Base-by-base conservation (phyloP, 192 early-diverging fungal species). In the Podila minutissima region DNA sequence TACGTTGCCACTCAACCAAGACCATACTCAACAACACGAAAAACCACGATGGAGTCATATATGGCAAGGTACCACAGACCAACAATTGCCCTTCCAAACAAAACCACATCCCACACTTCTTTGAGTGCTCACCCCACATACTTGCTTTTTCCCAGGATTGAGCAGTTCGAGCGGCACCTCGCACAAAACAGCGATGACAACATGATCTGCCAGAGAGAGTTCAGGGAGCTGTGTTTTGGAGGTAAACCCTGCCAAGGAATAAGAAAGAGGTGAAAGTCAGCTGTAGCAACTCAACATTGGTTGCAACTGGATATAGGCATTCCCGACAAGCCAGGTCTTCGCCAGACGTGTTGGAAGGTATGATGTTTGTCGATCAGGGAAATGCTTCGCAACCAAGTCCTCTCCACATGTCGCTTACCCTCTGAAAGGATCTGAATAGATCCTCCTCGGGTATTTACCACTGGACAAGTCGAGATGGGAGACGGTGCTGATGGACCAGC, bases 341-440 rank as follows among this genome's bases (percentile, higher is more conserved):
- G 91, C 62, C 83, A 87, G 46, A 83, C 66, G 50, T 88, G 86
- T 50, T 94, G 92, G 92, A 94, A 91, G 85, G 87, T 93, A 57
- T 11, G 7, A 28, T 26, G 41, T 17, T 1, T 29, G 3, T 29
- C 3, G 29, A 29, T 29, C 3, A 29, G 29, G 29, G 29, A 29
- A 29, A 29, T 29, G 29, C 29, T 29, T 29, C 29, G 29, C 29
- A 2, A 29, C 29, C 1, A 29, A 29, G 29, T 29, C 29, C 3
- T 29, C 29, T 29, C 29, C 29, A 3, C 29, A 29, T 29, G 29
- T 2, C 3, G 29, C 29, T 22, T 62, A 17, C 6, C 9, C 13
- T 64, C 28, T 28, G 59, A 26, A 3, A 17, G 38, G 38, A 19
- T 63, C 10, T 24, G 55, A 22, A 57, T 71, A 85, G 84, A 73